A percentile compares a stretch with the other conserved stretches of the same genome.
Conservation (phyloP, 148 eudicot genomes). For the Limonium bicolor region DNA sequence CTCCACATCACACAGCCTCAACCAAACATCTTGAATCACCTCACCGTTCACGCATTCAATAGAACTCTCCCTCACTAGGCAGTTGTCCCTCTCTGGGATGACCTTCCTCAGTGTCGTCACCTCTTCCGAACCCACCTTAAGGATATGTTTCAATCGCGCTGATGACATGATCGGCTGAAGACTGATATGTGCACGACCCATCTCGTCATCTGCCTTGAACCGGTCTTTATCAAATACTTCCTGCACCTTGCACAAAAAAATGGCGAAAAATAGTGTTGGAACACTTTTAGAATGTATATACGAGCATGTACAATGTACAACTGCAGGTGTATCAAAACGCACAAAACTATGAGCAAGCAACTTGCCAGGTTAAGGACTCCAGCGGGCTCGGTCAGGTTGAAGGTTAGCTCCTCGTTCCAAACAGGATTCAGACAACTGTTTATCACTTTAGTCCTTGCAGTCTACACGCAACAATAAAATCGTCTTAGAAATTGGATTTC, state of each 20-base stretch:
- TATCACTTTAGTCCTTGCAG: constrained; percentile 57
- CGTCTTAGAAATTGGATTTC: no score
- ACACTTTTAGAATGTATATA: not conserved
- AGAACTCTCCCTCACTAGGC: constrained; percentile 45
- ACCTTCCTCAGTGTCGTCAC: constrained; percentile 46
- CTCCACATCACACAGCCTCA: constrained; percentile 52
- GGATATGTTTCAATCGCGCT: constrained; percentile 42
- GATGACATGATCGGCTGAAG: constrained; percentile 55
- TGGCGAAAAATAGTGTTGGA: no score
- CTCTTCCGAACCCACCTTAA: constrained; percentile 27
- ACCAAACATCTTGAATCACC: constrained; percentile 50
- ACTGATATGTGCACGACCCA: constrained; percentile 48
- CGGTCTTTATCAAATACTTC: constrained; percentile 64
- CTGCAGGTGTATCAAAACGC: not conserved
- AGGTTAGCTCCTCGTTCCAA: constrained; percentile 63
- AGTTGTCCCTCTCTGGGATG: constrained; percentile 40
- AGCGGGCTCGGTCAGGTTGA: constrained; percentile 32
- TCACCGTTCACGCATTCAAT: constrained; percentile 37
- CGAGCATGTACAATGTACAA: not conserved
- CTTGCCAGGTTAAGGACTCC: constrained; percentile 36
- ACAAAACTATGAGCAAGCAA: not conserved
- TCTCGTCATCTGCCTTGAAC: constrained; percentile 71
- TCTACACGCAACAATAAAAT: constrained; percentile 21
- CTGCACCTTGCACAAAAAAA: constrained; percentile 11
- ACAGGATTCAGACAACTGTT: constrained; percentile 66